Base-by-base conservation (phyloP, 202 grass and related monocot genomes). In the Hordeum pubiflorum region DNA sequence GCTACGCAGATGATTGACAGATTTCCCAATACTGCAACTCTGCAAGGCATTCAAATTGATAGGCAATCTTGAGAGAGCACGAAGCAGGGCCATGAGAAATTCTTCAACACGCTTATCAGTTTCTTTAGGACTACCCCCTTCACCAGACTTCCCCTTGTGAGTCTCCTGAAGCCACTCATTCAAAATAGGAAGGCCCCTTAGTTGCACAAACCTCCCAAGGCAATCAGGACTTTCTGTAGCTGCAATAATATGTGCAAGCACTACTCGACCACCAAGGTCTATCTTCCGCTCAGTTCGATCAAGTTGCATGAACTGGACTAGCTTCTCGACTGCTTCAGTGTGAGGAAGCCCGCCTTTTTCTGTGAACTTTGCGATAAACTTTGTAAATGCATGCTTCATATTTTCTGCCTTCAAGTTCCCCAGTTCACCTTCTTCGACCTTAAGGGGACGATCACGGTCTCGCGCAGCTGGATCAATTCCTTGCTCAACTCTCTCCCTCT, bases 131-230 rank as follows among this genome's bases (percentile, higher is more conserved):
- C 89, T 97, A 69, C 82, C 87, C 26, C 83, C 84, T 75, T 92
- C 91, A 82, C 89, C 86, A 55, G 73, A 86, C 38, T 93, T 97
- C 61, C 92, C 95, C 88, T 91, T 94, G 79, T 92, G 92, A 56
- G 86, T 90, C 82, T 94, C 92, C 80, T 97, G 95, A 74, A 97
- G 86, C 95, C 95, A 94, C 75, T 92, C 89, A 77, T 97, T 92
- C 71, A 97, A 84, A 13, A 97, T 77, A 11, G 90, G 82, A 61
- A 97, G 89, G 73, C 95, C 95, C 79, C 81, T 86, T 69, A 92
- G 87, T 77, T 97, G 90, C 78, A 97, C 88, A 91, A 97, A 94
- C 58, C 89, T 92, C 36, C 40, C 79, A 62, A 97, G 92, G 64
- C 86, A 97, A 44, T 94, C 95, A 62, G 76, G 32, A 57, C 36